Evolutionary conservation across 2,329 filamentous ascomycete genomes (phyloP), one percentile per base, ranked within the genome.

Genomic region (Fusarium albosuccineum): DNA sequence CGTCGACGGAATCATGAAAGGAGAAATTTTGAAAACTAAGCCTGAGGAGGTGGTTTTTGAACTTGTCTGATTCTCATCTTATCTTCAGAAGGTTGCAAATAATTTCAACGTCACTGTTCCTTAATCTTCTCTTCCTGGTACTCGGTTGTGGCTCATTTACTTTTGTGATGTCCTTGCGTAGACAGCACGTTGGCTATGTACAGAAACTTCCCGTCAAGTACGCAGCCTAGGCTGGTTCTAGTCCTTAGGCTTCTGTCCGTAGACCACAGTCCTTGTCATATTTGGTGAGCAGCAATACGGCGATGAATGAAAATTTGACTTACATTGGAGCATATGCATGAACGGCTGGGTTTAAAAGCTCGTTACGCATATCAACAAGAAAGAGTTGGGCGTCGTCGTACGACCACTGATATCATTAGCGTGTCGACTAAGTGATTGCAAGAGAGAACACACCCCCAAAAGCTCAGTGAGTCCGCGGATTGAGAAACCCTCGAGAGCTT

Each of bases 1-100:
- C 48, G 60, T 70, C 5, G 64, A 68, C 30, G 63, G 68, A 5
- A 67, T 70, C 22, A 71, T 71, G 68, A 29, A 54, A 33, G 68
- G 67, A 7, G 64, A 70, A 48, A 70, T 70, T 27, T 50, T 70
- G 2, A 17, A 40, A 27, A 68, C 53, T 5, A 27, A 41, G 9
- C 68, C 62, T 1, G 16, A 34, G 7, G 41, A 62, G 6, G 45
- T 39, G 29, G 17, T 37, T 9, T 61, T 62, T 37, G 42, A 45
- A 5, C 50, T 41, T 27, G 26, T 53, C 17, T 52, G 22, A 40
- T 16, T 14, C 30, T 14, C 44, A 11, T 48, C 16, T 11, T 33
- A 33, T 33, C 30, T 33, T 11, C 3, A 33, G 30, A 33, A 33
- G 30, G 5, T 33, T 33, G 4, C 30, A 9, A 9, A 33, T 9